Percentiles rank a stretch among this genome's conserved stretches.
Conservation (phyloP, 1,284 basidiomycete species). For the Microbotryum saponariae region DNA sequence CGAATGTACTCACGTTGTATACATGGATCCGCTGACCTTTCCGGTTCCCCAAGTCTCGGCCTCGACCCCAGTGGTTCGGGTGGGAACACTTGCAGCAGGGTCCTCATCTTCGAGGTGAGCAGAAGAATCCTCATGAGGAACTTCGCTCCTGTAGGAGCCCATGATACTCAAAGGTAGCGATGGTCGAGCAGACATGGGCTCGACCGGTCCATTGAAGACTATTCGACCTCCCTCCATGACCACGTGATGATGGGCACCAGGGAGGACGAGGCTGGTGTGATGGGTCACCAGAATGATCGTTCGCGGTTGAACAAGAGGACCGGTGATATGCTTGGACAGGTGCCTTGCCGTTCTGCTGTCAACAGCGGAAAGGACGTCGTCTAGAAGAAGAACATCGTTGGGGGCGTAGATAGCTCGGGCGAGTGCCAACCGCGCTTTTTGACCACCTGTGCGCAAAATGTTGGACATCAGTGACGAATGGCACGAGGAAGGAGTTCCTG, state of each 20-base stretch:
- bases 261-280: conserved; percentile 48
- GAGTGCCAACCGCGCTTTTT: conserved; percentile 55
- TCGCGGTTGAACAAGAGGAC: conserved; percentile 64
- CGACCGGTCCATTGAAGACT: conserved; percentile 54
- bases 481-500: conserved; percentile 45
- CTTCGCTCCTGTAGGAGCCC: no score
- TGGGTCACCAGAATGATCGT: conserved; percentile 84
- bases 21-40: conserved; percentile 18
- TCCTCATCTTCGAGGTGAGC: no score
- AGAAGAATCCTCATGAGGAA: no score
- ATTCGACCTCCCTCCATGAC: conserved; percentile 74
- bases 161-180: no score
- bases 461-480: conserved; percentile 45
- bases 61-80: neutral
- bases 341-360: conserved; percentile 77
- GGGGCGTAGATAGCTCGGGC: conserved; percentile 90
- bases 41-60: conserved; percentile 24
- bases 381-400: conserved; percentile 68
- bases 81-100: no score
- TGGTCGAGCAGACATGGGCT: neutral
- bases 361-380: conserved; percentile 83
- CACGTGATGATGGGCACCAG: conserved; percentile 45
- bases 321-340: conserved; percentile 66
- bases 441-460: conserved; percentile 27
- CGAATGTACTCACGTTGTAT: conserved; percentile 9